A percentile compares a stretch with the other conserved stretches of the same genome.
Evolutionary conservation across 2,329 filamentous ascomycete genomes (phyloP).

Genomic region (Cercospora zeina): DNA sequence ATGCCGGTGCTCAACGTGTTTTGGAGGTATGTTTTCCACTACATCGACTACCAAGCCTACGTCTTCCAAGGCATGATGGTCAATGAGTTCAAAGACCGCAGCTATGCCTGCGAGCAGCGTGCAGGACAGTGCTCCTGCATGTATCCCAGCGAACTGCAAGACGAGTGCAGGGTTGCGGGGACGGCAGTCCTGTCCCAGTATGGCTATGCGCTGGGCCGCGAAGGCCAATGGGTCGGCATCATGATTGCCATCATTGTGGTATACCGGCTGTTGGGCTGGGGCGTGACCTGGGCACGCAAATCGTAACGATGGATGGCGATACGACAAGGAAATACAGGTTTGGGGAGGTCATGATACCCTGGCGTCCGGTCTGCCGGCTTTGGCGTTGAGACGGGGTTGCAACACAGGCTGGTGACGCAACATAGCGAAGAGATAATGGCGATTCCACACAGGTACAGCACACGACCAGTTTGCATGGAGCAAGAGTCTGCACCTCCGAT

Average conservation of each 20-base stretch:
- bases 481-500: slow-evolving; percentile 1
- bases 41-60: slow-evolving; percentile 83
- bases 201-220: slow-evolving; percentile 61
- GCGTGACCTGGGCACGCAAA: slow-evolving; percentile 44
- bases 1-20: slow-evolving; percentile 74
- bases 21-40: slow-evolving; percentile 84
- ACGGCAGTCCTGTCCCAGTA: slow-evolving; percentile 67
- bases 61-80: slow-evolving; percentile 94
- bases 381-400: background rate
- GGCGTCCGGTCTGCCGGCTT: background rate
- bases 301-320: slow-evolving; percentile 9
- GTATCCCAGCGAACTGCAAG: slow-evolving; percentile 62
- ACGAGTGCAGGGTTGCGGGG: slow-evolving; percentile 67
- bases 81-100: slow-evolving; percentile 71
- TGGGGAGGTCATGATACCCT: background rate
- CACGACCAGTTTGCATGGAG: background rate
- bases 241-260: slow-evolving; percentile 70
- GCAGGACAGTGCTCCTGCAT: slow-evolving; percentile 62
- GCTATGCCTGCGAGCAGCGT: slow-evolving; percentile 57
- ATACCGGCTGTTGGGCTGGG: slow-evolving; percentile 67
- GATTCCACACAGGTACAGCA: background rate
- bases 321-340: background rate
- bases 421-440: background rate
- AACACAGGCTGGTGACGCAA: background rate
- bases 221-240: slow-evolving; percentile 69